Percentiles rank a stretch among this genome's conserved stretches.
These are phyloP conservation scores for Alternaria arbusti DNA, from an alignment of 2,329 filamentous ascomycete species.

Conservation along the genomic window DNA sequence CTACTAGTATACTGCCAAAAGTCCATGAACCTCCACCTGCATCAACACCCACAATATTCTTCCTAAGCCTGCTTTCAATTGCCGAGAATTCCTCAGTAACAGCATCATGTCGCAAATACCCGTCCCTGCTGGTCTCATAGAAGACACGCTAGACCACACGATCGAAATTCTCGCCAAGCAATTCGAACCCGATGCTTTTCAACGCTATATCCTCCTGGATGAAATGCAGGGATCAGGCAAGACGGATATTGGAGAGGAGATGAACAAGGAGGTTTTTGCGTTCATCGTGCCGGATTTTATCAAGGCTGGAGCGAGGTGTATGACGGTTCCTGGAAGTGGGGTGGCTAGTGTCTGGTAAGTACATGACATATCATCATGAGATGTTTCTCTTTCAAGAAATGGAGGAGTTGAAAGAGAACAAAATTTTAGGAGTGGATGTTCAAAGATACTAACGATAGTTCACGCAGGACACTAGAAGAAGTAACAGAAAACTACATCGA, in stretches of 20 bases:
- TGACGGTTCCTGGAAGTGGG: constrained; percentile 7
- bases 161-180: constrained; percentile 6
- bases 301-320: neutral
- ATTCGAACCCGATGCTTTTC: constrained; percentile 6
- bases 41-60: neutral
- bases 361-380: neutral
- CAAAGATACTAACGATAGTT: neutral
- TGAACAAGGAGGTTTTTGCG: constrained; percentile 5
- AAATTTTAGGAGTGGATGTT: neutral
- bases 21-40: neutral
- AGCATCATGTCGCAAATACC: constrained; percentile 1
- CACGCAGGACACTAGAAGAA: neutral
- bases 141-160: constrained; percentile 11
- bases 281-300: neutral
- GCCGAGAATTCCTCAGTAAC: rapidly evolving
- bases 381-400: neutral
- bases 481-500: neutral
- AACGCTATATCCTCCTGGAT: constrained; percentile 5
- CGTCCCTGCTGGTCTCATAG: neutral
- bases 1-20: neutral
- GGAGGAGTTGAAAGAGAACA: neutral
- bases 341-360: constrained; percentile 13
- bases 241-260: neutral
- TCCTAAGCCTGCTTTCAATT: neutral
- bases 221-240: neutral